These are phyloP conservation scores for Naganishia albida DNA, from an alignment of 1,284 basidiomycete genomes.

Conservation along the genomic window DNA sequence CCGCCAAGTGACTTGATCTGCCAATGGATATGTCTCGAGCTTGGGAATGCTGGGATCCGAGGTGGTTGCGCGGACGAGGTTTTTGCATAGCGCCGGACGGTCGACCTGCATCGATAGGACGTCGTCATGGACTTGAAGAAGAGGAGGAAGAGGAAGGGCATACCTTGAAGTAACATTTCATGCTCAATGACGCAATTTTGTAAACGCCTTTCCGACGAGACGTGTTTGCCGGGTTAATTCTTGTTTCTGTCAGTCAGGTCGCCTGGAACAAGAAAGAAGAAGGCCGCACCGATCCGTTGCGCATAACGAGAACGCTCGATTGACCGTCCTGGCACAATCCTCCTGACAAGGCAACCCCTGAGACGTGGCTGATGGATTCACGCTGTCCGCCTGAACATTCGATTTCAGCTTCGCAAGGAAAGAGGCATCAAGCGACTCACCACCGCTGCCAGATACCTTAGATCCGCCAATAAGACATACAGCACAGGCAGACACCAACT, in stretches of 20 bases:
- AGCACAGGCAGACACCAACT: constrained; percentile 79
- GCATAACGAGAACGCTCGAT: constrained; percentile 88
- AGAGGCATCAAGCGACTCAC: constrained; percentile 4
- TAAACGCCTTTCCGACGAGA: constrained; percentile 94
- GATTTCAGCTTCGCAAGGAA: neutral
- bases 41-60: constrained; percentile 82
- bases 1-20: constrained; percentile 86
- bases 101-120: constrained; percentile 70
- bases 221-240: constrained; percentile 66
- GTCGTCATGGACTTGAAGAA: neutral
- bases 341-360: constrained; percentile 70
- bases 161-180: constrained; percentile 93
- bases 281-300: constrained; percentile 75
- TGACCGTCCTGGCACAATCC: constrained; percentile 84
- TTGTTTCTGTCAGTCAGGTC: constrained; percentile 38
- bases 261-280: constrained; percentile 6
- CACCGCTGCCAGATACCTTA: constrained; percentile 68
- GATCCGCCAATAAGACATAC: constrained; percentile 74
- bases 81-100: constrained; percentile 86
- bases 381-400: constrained; percentile 14
- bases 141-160: neutral
- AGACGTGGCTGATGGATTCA: constrained; percentile 56
- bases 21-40: constrained; percentile 71
- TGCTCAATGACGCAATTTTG: constrained; percentile 84
- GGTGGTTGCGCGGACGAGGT: constrained; percentile 83